Base-by-base conservation (phyloP, 352 stramenopile species). In the Pythium chondricola region DNA sequence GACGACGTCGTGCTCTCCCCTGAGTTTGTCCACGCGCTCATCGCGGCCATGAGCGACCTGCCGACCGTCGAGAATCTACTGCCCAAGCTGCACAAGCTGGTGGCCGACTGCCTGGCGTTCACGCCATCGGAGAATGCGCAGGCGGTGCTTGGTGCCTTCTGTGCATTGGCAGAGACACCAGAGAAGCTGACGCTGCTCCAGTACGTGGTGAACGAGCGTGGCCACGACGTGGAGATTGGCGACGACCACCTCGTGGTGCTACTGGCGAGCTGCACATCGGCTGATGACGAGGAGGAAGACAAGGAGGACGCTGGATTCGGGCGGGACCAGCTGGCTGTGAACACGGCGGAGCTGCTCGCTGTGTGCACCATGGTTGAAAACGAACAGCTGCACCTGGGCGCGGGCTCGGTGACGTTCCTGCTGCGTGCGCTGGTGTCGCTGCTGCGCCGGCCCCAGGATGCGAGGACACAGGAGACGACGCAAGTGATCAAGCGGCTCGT, bases 221-320 rank as follows among this genome's bases (percentile, higher is more conserved):
- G 51, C 3, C 33, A 51, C 25, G 18, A 47, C 7, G 55, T 54
- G 25, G 57, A 65, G 39, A 42, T 88, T 0, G 66, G 60, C 4
- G 74, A 88, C 43, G 63, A 83, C 2, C 69, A 86, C 13, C 43
- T 82, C 3, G 57, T 85, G 46, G 67, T 83, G 41, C 85, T 88
- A 49, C 63, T 88, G 6, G 63, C 76, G 4, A 83, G 71, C 38
- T 65, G 63, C 42, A 70, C 65, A 29, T 11, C 18, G 8, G 51
- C 20, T 4, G 36, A 43, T 7, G 33, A n/a, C 4, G 35, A 46
- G 26, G 20, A 29, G 21, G 44, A 32, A 10, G 40, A 47, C 40
- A 47, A 20, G 5, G 27, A 26, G 4, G 31, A 37, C 13, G 22
- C n/a, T n/a, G n/a, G n/a, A n/a, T n/a, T n/a, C n/a, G n/a, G n/a